Evolutionary conservation across 2,329 filamentous ascomycete genomes (phyloP).

Genomic region (Pseudogymnoascus pannorum): DNA sequence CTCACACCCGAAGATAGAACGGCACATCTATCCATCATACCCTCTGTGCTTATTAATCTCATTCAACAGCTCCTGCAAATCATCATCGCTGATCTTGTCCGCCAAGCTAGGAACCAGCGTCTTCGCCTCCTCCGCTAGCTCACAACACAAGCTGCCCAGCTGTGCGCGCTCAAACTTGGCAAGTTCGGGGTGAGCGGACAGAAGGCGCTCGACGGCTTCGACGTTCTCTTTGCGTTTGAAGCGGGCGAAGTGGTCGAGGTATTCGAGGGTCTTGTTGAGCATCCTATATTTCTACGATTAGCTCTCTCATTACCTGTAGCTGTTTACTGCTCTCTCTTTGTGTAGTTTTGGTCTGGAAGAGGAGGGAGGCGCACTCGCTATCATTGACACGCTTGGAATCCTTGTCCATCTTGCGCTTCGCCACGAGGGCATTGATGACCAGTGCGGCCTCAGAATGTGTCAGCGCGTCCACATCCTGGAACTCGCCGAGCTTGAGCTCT

Average conservation of each 20-base stretch:
- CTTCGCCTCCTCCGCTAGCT: constrained; percentile 90
- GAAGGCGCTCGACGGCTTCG: constrained; percentile 82
- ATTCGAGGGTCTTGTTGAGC: constrained; percentile 80
- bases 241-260: constrained; percentile 88
- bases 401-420: constrained; percentile 69
- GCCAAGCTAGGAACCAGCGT: constrained; percentile 84
- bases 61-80: constrained; percentile 79
- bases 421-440: constrained; percentile 82
- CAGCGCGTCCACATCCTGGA: constrained; percentile 83
- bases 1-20: neutral
- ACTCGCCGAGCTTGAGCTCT: constrained; percentile 83
- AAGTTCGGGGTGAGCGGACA: constrained; percentile 71
- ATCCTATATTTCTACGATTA: constrained; percentile 43
- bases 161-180: constrained; percentile 91
- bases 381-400: constrained; percentile 65
- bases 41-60: constrained; percentile 73
- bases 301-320: neutral
- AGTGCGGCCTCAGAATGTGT: constrained; percentile 88
- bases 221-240: constrained; percentile 95
- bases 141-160: constrained; percentile 89
- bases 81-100: constrained; percentile 85
- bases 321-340: neutral
- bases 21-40: constrained; percentile 17
- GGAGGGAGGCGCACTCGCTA: constrained; percentile 58
- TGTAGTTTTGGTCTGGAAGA: neutral